Evolutionary conservation across 805 yeast species (phyloP), one percentile per base, ranked within the genome.

Genomic region (Cyberlindnera petersonii): DNA sequence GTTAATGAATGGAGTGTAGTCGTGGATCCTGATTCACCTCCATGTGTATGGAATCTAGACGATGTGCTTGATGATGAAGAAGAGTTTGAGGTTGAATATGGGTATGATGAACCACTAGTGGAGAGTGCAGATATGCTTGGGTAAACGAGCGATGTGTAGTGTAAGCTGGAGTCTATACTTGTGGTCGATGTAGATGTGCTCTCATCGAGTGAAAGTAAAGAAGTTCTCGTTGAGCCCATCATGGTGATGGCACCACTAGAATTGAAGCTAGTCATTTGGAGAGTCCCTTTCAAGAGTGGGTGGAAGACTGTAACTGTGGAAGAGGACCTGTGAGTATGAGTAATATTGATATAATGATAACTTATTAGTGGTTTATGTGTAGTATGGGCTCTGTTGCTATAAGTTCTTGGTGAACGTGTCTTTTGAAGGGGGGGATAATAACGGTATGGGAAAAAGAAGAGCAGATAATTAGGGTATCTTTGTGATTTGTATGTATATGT

Each of bases 221-320:
- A 18, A 9, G 44, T 41, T 26, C 41, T 41, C n/a, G 41, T 41
- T 18, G 44, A 41, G 22, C 44, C 44, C 44, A 37, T 41, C 33
- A 33, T 20, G 11, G 44, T 41, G 32, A 30, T 26, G 31, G 44
- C 24, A 6, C 23, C 35, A n/a, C 37, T 28, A n/a, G 22, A 21
- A 20, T 35, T 33, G 13, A 32, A 13, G 31, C 35, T 35, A 7
- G 36, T 24, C 43, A 33, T 36, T 10, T 24, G 13, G 14, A 24
- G 11, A 24, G 26, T 14, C 14, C 14, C 9, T 22, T 7, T 22
- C 24, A n/a, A n/a, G n/a, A n/a, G 24, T 22, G 24, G 24, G 10
- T 22, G 24, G 7, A 8, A 8, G 24, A 22, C 7, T 22, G 24
- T 22, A n/a, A n/a, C n/a, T n/a, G n/a, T n/a, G n/a, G n/a, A n/a